Percentiles rank a stretch among this genome's conserved stretches.
Conservation (phyloP, 495 filamentous ascomycete genomes). For the Astrocystis sublimbata region DNA sequence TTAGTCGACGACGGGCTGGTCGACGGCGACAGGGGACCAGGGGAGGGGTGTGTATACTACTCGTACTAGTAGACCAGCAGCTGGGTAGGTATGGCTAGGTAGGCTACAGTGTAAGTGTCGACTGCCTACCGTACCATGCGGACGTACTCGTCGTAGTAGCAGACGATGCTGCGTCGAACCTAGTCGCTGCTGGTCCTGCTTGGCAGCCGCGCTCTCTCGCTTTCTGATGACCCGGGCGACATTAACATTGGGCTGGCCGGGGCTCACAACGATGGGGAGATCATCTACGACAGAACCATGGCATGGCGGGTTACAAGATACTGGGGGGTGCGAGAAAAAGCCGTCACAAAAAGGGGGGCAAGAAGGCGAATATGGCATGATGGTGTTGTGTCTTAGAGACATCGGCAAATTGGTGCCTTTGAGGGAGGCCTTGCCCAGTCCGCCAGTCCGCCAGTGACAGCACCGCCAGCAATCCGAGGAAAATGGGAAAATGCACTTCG, state of each 20-base stretch:
- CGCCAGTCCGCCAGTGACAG: too few relatives aligned
- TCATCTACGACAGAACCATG: constrained; percentile 17
- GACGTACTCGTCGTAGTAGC: too few relatives aligned
- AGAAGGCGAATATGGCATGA: constrained; percentile 19
- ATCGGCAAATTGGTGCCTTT: constrained; percentile 19
- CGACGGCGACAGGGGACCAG: constrained; percentile 29
- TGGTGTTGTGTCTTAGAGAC: constrained; percentile 17
- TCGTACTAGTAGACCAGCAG: constrained; percentile 16
- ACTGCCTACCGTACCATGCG: constrained; percentile 38
- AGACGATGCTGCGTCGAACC: constrained; percentile 28
- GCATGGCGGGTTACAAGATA: constrained; percentile 3
- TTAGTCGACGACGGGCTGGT: too few relatives aligned
- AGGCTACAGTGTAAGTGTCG: constrained; percentile 22
- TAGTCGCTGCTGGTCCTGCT: constrained; percentile 30
- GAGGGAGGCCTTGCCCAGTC: constrained; percentile 1
- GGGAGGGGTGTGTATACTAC: constrained; percentile 31
- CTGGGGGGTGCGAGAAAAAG: constrained; percentile 10
- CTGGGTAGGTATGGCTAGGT: too few relatives aligned
- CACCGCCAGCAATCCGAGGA: too few relatives aligned
- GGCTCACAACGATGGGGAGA: constrained; percentile 16
- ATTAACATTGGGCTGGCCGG: constrained; percentile 36
- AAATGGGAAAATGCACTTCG: constrained; percentile 14
- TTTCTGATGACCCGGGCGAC: constrained; percentile 19
- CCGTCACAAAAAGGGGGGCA: constrained; percentile 17
- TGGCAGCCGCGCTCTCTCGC: constrained; percentile 35